Evolutionary conservation across 768 basidiomycete genomes (phyloP).

Genomic region (Termitomyces sp.): DNA sequence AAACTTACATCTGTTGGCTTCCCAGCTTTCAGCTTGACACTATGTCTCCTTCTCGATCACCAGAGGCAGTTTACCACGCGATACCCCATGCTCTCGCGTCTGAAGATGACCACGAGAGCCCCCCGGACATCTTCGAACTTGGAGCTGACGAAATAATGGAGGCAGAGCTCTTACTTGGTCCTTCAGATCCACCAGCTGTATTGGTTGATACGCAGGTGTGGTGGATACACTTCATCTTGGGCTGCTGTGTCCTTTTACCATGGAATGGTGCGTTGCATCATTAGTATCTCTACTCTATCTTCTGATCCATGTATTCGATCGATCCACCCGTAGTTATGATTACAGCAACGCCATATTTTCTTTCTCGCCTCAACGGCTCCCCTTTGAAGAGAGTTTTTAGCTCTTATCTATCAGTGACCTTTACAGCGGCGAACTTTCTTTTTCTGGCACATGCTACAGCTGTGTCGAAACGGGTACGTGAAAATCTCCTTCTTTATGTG

Average conservation of each 20-base stretch:
- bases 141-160: conserved; percentile 24
- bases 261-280: conserved; percentile 71
- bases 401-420: conserved; percentile 61
- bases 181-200: conserved; percentile 22
- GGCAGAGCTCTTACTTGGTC: conserved; percentile 13
- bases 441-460: conserved; percentile 73
- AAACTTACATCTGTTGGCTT: neutral
- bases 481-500: neutral
- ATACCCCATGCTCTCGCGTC: conserved; percentile 35
- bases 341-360: conserved; percentile 79
- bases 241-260: conserved; percentile 75
- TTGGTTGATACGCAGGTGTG: conserved; percentile 31
- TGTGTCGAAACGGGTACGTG: conserved; percentile 59
- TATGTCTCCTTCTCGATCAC: conserved; percentile 27
- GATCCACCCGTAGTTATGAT: conserved; percentile 61
- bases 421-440: conserved; percentile 60
- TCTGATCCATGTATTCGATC: neutral
- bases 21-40: neutral
- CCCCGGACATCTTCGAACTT: conserved; percentile 21
- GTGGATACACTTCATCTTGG: conserved; percentile 52
- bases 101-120: conserved; percentile 20
- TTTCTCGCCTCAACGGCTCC: conserved; percentile 62
- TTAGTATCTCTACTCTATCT: neutral
- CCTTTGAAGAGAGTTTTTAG: conserved; percentile 52
- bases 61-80: conserved; percentile 37